Evolutionary conservation across 331 rosid species (phyloP), one percentile per base, ranked within the genome.

Genomic region (Quercus lobata): DNA sequence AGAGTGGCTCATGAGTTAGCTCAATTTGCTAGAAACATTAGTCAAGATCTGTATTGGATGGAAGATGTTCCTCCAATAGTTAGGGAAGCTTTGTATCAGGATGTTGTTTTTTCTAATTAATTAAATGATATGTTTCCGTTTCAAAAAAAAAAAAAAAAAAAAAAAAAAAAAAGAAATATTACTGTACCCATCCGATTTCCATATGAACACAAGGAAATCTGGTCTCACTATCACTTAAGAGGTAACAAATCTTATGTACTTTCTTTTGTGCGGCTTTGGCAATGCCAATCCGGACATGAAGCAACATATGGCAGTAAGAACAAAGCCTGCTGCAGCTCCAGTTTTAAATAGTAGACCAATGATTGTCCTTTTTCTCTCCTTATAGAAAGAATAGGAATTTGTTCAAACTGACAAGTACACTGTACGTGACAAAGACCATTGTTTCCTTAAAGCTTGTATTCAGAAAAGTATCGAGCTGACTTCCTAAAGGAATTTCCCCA

Each of bases 401-500:
- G 55, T 34, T 27, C 19, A 21, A 66, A 24, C 24, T 29, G 57
- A 2, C 12, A 4, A 71, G 35, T n/a, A 71, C 35, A 22, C 9
- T 17, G 12, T 14, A 0, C 2, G 7, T 0, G 29, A 83, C 19
- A 21, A 35, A 80, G 84, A 68, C 75, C 77, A 18, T 0, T 68
- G 74, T 84, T 84, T 44, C 76, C 27, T 66, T 74, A 76, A 80
- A 84, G 77, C 82, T 65, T 32, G 63, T 24, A 46, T 56, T 0
- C 68, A 80, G 78, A 17, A 80, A 80, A 68, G 82, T 84, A 19
- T 76, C 70, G 7, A 84, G 80, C 35, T 84, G 84, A 1, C 74
- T 62, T n/a, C 79, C 79, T 7, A 3, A 1, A 32, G 82, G 87
- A 9, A 84, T 60, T 74, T 80, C 4, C 49, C 87, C 87, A 5